phyloP scores from a whole-genome alignment of 2,329 filamentous ascomycete genomes.

The Zalaria sp. region DNA sequence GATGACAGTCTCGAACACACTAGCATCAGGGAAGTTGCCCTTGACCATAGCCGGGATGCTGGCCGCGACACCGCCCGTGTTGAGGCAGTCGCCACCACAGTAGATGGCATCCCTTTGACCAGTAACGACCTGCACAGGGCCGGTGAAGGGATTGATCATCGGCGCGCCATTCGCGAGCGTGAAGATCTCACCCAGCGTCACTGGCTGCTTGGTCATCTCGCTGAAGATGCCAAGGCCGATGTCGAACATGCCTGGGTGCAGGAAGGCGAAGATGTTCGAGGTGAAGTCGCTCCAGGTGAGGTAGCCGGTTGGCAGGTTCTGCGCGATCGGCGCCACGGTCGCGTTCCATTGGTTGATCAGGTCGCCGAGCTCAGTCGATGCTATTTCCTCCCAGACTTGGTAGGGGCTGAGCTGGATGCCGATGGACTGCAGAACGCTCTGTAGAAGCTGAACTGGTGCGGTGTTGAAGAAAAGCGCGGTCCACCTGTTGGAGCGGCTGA shows the following conservation, averaged over 20 bases:
- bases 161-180: conserved; percentile 8
- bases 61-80: conserved; percentile 9
- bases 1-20: conserved; percentile 10
- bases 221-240: conserved; percentile 12
- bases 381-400: conserved; percentile 7
- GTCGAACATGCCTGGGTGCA: conserved; percentile 15
- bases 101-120: conserved; percentile 11
- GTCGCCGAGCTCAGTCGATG: conserved; percentile 9
- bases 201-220: conserved; percentile 15
- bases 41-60: conserved; percentile 8
- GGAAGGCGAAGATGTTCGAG: conserved; percentile 18
- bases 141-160: conserved; percentile 9
- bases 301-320: conserved; percentile 12
- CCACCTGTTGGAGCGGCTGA: conserved; percentile 1
- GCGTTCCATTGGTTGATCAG: conserved; percentile 16
- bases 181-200: conserved; percentile 19
- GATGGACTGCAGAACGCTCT: conserved; percentile 16
- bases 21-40: conserved; percentile 4
- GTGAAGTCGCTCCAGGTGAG: conserved; percentile 12
- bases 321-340: conserved; percentile 4
- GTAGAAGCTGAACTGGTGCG: conserved; percentile 31
- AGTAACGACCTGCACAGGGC: conserved; percentile 16
- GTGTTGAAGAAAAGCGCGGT: conserved; percentile 6
- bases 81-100: conserved; percentile 8
- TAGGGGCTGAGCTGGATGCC: conserved; percentile 15